These are phyloP conservation scores for Pigoraptor vietnamica DNA, from an alignment of 78 protist genomes.

Conservation along the genomic window DNA sequence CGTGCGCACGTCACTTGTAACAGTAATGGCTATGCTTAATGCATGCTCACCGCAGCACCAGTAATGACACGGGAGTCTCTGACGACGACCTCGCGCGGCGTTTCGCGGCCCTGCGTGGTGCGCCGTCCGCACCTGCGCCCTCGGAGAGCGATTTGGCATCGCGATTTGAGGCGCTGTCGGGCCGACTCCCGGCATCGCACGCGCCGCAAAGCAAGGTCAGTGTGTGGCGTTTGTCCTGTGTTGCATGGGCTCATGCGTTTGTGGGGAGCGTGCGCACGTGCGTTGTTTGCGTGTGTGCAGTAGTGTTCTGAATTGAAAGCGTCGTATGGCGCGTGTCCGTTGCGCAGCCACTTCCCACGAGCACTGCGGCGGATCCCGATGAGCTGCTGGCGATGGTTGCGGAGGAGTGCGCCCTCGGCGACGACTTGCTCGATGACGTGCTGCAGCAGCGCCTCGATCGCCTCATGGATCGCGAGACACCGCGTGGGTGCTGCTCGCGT, in stretches of 20 bases:
- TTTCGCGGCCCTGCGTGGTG: background rate
- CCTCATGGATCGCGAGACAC: too few relatives aligned
- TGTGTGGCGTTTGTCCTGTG: background rate
- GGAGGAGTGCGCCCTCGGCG: background rate
- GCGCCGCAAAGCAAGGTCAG: background rate
- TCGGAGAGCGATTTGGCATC: background rate
- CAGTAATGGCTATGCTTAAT: too few relatives aligned
- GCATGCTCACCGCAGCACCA: background rate
- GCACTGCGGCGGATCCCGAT: background rate
- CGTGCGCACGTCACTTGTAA: too few relatives aligned
- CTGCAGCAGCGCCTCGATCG: background rate
- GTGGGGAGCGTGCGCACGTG: background rate
- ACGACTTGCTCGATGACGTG: background rate
- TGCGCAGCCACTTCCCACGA: background rate
- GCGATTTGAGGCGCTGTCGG: background rate
- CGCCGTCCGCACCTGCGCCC: background rate
- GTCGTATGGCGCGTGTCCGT: too few relatives aligned
- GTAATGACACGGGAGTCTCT: background rate
- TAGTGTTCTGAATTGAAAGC: too few relatives aligned
- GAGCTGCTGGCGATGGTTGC: background rate
- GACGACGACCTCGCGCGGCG: background rate
- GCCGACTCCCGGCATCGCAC: background rate
- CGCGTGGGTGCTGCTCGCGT: background rate
- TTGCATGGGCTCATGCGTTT: background rate
- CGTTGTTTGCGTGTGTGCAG: background rate